Percentiles rank a stretch among this genome's conserved stretches.
These are phyloP conservation scores for Suhomyces choctaworum DNA, from an alignment of 1,139 yeast genomes.

Conservation along the genomic window DNA sequence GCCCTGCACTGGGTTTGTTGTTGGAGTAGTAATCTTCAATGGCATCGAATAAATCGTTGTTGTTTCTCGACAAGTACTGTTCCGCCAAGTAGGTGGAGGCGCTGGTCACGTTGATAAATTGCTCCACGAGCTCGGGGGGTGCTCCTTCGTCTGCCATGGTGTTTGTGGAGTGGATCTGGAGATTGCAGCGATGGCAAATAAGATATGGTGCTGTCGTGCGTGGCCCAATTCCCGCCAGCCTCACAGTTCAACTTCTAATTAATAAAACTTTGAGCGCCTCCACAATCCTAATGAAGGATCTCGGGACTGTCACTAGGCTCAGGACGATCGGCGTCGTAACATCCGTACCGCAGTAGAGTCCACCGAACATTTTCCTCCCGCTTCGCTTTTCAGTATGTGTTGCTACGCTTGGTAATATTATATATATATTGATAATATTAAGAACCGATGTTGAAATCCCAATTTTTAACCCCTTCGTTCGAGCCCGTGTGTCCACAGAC, in stretches of 20 bases:
- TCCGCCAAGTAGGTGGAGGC: slow-evolving; percentile 42
- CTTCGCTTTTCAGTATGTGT: too few species aligned
- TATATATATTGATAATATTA: slow-evolving; percentile 6
- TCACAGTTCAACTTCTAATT: too few species aligned
- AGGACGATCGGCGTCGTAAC: too few species aligned
- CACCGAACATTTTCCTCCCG: too few species aligned
- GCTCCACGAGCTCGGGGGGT: slow-evolving; percentile 38
- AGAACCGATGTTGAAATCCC: slow-evolving; percentile 51
- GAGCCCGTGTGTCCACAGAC: slow-evolving; percentile 14
- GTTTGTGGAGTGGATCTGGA: background rate
- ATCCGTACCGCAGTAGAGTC: too few species aligned
- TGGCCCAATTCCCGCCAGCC: background rate
- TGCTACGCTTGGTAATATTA: background rate
- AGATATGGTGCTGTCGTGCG: slow-evolving; percentile 4
- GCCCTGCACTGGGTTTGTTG: slow-evolving; percentile 9
- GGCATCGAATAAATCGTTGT: slow-evolving; percentile 40
- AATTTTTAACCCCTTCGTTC: slow-evolving; percentile 39
- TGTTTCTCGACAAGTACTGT: slow-evolving; percentile 43
- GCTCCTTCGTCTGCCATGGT: slow-evolving; percentile 24
- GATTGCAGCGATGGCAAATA: slow-evolving; percentile 15
- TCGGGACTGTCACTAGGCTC: too few species aligned
- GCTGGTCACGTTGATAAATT: slow-evolving; percentile 50
- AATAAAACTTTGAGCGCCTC: too few species aligned
- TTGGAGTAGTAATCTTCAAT: slow-evolving; percentile 45
- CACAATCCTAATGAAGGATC: too few species aligned